These are phyloP conservation scores for Sporothrix pseudoabietina DNA, from an alignment of 2,329 filamentous ascomycete genomes.

Conservation along the genomic window DNA sequence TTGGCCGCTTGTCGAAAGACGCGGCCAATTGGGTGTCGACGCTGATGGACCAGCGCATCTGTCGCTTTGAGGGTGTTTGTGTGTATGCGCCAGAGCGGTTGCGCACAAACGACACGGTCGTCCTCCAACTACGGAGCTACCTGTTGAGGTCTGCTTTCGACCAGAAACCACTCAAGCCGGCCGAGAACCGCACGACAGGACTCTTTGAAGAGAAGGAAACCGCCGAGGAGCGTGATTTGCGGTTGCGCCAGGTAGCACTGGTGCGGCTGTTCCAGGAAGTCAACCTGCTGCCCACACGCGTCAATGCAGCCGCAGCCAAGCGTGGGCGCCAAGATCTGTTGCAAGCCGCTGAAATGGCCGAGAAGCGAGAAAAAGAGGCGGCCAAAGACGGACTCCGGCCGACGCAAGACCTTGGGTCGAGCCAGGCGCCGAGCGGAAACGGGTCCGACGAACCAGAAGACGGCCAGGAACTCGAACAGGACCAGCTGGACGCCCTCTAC, in stretches of 20 bases:
- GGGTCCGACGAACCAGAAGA: slow-evolving; percentile 72
- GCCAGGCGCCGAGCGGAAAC: not conserved
- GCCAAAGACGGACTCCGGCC: slow-evolving; percentile 39
- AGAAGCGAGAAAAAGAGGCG: slow-evolving; percentile 67
- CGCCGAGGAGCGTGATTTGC: slow-evolving; percentile 77
- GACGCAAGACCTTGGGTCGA: not conserved
- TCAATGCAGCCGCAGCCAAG: slow-evolving; percentile 73
- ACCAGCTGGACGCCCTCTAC: slow-evolving; percentile 91
- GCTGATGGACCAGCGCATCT: slow-evolving; percentile 86
- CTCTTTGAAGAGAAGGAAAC: slow-evolving; percentile 87
- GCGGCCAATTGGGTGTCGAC: slow-evolving; percentile 89
- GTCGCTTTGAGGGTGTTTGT: slow-evolving; percentile 81
- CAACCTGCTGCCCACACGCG: slow-evolving; percentile 72
- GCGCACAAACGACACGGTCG: slow-evolving; percentile 91
- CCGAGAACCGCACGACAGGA: slow-evolving; percentile 69
- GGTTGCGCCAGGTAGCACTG: slow-evolving; percentile 81
- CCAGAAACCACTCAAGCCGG: slow-evolving; percentile 60
- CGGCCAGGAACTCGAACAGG: slow-evolving; percentile 88
- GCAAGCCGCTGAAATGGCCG: slow-evolving; percentile 83
- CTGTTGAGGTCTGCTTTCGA: slow-evolving; percentile 75
- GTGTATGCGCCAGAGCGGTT: slow-evolving; percentile 86
- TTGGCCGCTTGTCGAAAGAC: slow-evolving; percentile 85
- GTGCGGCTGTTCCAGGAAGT: slow-evolving; percentile 90
- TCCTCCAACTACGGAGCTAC: slow-evolving; percentile 80
- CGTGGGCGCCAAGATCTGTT: slow-evolving; percentile 83